A percentile compares a stretch with the other conserved stretches of the same genome.
phyloP scores from a whole-genome alignment of 2,329 filamentous ascomycete genomes.

The Pseudocercospora fuligena region DNA sequence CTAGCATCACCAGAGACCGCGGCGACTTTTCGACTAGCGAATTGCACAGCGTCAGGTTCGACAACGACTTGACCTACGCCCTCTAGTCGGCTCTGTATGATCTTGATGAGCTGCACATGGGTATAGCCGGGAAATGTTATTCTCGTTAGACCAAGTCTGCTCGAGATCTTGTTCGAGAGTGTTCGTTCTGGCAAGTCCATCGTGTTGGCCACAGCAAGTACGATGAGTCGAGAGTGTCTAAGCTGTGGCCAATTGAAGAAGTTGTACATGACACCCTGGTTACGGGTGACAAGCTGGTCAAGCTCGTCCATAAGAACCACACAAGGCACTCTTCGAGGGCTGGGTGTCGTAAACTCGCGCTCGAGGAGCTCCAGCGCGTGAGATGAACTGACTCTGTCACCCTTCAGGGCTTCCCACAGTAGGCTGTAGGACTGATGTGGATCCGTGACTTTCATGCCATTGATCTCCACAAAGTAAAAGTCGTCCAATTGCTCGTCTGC shows the following conservation, averaged over 20 bases:
- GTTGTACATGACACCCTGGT: constrained; percentile 99
- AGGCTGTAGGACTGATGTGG: constrained; percentile 95
- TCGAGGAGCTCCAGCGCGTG: constrained; percentile 91
- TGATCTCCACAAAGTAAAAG: constrained; percentile 99
- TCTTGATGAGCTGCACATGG: constrained; percentile 94
- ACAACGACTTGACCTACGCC: constrained; percentile 84
- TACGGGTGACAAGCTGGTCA: constrained; percentile 95
- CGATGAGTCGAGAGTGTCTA: constrained; percentile 88
- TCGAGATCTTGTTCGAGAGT: constrained; percentile 97
- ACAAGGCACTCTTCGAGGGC: constrained; percentile 87
- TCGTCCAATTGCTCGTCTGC: constrained; percentile 90
- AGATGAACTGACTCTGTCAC: constrained; percentile 86
- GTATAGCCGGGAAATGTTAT: constrained; percentile 98
- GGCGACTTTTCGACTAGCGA: constrained; percentile 93
- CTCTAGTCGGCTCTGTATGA: constrained; percentile 91
- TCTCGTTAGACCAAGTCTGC: constrained; percentile 78
- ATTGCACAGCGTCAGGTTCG: constrained; percentile 90
- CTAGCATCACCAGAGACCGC: constrained; percentile 94
- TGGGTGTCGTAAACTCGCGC: constrained; percentile 89
- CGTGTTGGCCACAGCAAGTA: constrained; percentile 95
- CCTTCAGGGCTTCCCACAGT: constrained; percentile 93
- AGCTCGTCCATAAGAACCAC: constrained; percentile 98
- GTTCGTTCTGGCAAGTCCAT: constrained; percentile 98
- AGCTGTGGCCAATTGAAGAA: constrained; percentile 99
- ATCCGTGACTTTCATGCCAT: constrained; percentile 99